A percentile compares a stretch with the other conserved stretches of the same genome.
Conservation (phyloP, 805 yeast genomes). For the Komagataella phaffii region DNA sequence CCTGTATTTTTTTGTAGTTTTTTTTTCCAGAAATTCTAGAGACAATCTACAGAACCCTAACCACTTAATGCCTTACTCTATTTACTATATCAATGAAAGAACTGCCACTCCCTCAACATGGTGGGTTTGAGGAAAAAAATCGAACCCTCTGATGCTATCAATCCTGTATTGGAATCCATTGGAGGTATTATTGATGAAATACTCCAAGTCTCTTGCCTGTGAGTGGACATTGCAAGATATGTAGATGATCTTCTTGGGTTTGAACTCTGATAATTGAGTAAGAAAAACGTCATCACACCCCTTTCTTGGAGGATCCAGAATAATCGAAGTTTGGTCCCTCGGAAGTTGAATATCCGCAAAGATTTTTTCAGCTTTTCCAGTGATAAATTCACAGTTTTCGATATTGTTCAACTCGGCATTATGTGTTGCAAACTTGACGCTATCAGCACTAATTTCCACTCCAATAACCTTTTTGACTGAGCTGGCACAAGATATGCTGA, state of each 20-base stretch:
- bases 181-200: constrained; percentile 54
- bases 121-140: constrained; percentile 44
- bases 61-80: background rate
- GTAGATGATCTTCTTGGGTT: constrained; percentile 83
- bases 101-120: constrained; percentile 26
- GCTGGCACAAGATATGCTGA: constrained; percentile 73
- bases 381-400: constrained; percentile 69
- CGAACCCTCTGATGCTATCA: constrained; percentile 86
- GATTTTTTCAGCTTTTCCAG: constrained; percentile 86
- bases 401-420: constrained; percentile 72
- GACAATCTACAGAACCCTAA: background rate
- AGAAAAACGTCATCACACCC: constrained; percentile 88
- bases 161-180: constrained; percentile 53
- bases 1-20: constrained; percentile 10
- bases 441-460: constrained; percentile 86
- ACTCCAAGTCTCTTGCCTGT: constrained; percentile 89
- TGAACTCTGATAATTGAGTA: constrained; percentile 70
- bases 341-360: constrained; percentile 74
- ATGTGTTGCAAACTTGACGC: constrained; percentile 73
- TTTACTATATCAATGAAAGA: constrained; percentile 8
- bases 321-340: constrained; percentile 66
- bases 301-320: constrained; percentile 93
- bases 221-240: constrained; percentile 96
- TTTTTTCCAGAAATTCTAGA: background rate
- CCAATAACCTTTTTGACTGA: constrained; percentile 83